Percentiles rank a stretch among this genome's conserved stretches.
phyloP scores from a whole-genome alignment of 305 asterid species.

The Stenogyne calaminthoides region DNA sequence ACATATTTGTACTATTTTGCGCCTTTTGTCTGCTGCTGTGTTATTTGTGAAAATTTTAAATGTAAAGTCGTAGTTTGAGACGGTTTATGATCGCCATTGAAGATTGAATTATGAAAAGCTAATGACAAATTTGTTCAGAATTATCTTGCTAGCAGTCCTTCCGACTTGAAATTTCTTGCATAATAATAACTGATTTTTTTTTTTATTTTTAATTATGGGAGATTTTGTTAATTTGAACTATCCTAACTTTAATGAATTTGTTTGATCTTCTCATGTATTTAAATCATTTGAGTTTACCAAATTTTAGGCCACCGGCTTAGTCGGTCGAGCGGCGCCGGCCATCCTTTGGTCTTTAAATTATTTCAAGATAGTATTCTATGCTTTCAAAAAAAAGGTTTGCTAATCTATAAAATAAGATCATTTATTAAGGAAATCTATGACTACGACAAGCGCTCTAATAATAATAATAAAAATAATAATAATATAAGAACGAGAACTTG shows the following conservation, averaged over 20 bases:
- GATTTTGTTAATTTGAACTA: background rate
- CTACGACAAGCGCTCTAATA: background rate
- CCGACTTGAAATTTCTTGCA: background rate
- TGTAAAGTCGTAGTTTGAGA: background rate
- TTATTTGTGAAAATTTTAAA: background rate
- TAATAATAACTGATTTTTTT: no score
- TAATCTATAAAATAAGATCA: no score
- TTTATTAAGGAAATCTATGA: background rate
- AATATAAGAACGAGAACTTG: background rate
- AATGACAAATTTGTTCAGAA: background rate
- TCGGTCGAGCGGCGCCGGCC: constrained; percentile 4
- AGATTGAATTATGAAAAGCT: background rate
- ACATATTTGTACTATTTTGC: background rate
- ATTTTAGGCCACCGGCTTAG: background rate
- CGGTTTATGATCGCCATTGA: background rate
- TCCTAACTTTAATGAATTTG: background rate
- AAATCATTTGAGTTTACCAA: background rate
- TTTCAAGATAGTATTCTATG: background rate
- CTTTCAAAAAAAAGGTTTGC: no score
- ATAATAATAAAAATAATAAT: no score
- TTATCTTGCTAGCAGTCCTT: background rate
- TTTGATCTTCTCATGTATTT: background rate
- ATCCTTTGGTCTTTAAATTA: background rate
- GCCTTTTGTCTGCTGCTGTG: background rate
- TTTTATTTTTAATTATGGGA: background rate